A percentile compares a stretch with the other conserved stretches of the same genome.
Evolutionary conservation across 305 asterid species (phyloP).

Genomic region (Fraxinus dipetala): DNA sequence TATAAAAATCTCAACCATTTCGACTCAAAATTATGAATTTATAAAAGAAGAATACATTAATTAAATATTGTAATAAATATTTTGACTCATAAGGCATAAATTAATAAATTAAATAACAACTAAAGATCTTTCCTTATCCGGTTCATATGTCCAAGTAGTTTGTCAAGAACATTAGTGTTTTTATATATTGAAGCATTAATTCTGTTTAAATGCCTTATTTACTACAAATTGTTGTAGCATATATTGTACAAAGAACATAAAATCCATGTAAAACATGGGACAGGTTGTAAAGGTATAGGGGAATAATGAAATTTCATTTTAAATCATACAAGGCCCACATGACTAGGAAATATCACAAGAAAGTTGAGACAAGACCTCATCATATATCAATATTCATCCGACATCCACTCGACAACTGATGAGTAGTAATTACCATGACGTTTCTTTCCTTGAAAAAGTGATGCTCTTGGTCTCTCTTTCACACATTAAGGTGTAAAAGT

Average conservation of each 20-base stretch:
- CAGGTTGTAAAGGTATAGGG: background rate
- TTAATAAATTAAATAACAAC: background rate
- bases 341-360: background rate
- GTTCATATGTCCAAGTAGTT: background rate
- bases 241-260: background rate
- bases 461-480: background rate
- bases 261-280: background rate
- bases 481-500: background rate
- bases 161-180: background rate
- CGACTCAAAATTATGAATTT: background rate
- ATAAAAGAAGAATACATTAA: background rate
- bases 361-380: background rate
- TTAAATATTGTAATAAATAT: background rate
- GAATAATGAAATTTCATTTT: background rate
- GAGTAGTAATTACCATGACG: background rate
- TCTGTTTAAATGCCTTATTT: background rate
- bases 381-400: background rate
- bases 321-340: background rate
- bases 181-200: background rate
- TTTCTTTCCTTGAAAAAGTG: background rate
- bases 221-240: background rate
- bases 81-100: background rate
- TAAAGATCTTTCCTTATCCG: background rate
- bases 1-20: background rate
- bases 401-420: background rate